Evolutionary conservation across 1,284 basidiomycete genomes (phyloP).

Genomic region (Athelia sp.): DNA sequence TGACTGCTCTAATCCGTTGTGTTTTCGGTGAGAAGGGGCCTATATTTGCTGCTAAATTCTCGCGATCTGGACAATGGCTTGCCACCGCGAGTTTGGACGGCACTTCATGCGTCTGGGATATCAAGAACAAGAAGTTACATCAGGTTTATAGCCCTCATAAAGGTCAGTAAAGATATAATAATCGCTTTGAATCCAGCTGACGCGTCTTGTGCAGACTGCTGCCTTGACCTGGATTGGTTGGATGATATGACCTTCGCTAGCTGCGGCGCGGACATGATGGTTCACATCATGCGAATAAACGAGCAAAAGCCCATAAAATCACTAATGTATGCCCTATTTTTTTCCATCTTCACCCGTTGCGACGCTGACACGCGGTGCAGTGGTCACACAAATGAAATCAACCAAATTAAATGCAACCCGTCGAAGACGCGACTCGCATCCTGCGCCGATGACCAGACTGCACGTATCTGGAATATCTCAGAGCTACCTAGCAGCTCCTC

Average conservation of each 20-base stretch:
- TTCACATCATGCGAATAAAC: conserved; percentile 55
- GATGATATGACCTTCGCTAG: conserved; percentile 68
- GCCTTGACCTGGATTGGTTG: conserved; percentile 79
- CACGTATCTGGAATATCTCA: conserved; percentile 68
- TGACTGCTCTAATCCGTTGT: conserved; percentile 13
- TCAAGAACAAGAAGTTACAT: conserved; percentile 54
- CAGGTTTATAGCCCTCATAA: conserved; percentile 61
- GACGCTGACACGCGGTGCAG: conserved; percentile 28
- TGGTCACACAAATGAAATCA: conserved; percentile 75
- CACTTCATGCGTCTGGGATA: conserved; percentile 73
- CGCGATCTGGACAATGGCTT: conserved; percentile 62
- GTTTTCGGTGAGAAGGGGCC: conserved; percentile 49
- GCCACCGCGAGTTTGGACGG: conserved; percentile 71
- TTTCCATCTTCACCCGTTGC: not conserved
- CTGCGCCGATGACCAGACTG: conserved; percentile 75
- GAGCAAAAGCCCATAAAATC: conserved; percentile 47
- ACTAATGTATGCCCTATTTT: conserved; percentile 40
- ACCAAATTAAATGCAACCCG: conserved; percentile 69
- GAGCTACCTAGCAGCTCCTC: conserved; percentile 26
- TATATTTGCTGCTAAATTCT: conserved; percentile 72
- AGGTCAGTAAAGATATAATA: conserved; percentile 36
- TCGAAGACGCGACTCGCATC: conserved; percentile 66
- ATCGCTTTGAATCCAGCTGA: conserved; percentile 11
- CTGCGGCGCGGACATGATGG: conserved; percentile 66
- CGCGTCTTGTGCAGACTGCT: conserved; percentile 46